Percentiles rank a stretch among this genome's conserved stretches.
Conservation (phyloP, 306 rosid genomes). For the Alnus rubra region DNA sequence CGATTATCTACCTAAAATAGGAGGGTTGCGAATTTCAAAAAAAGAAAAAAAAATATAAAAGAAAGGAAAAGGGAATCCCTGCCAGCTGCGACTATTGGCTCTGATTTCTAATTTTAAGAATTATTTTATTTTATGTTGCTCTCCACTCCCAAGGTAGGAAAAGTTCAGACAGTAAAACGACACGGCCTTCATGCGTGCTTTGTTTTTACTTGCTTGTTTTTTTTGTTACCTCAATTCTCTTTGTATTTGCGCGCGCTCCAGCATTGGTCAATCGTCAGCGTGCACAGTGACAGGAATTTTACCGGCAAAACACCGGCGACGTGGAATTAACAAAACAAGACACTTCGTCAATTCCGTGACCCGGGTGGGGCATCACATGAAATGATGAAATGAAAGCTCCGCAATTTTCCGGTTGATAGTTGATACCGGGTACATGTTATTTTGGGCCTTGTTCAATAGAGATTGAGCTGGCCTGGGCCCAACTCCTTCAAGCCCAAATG, state of each 20-base stretch:
- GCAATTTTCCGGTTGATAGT: too few relatives aligned
- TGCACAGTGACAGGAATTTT: constrained; percentile 7
- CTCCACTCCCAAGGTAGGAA: constrained; percentile 18
- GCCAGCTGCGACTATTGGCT: constrained; percentile 9
- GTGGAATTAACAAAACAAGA: background rate
- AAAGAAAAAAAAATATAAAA: background rate
- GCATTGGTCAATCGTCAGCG: constrained; percentile 6
- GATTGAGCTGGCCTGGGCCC: too few relatives aligned
- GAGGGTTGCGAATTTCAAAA: constrained; percentile 31
- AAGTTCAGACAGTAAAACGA: constrained; percentile 36
- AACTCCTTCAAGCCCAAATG: too few relatives aligned
- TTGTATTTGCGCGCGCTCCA: background rate
- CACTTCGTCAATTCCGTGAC: too few relatives aligned
- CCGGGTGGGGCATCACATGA: too few relatives aligned
- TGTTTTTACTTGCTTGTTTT: constrained; percentile 15
- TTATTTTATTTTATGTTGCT: background rate
- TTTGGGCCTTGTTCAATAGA: background rate
- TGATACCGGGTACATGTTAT: too few relatives aligned
- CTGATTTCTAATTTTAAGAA: constrained; percentile 6
- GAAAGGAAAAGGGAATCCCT: constrained; percentile 38
- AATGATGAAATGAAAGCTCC: too few relatives aligned
- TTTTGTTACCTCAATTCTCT: background rate
- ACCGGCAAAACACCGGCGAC: constrained; percentile 3
- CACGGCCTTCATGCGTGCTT: constrained; percentile 31
- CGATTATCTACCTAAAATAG: background rate